Evolutionary conservation across 345 rosid species (phyloP).

Genomic region (Pugionium dolabratum): DNA sequence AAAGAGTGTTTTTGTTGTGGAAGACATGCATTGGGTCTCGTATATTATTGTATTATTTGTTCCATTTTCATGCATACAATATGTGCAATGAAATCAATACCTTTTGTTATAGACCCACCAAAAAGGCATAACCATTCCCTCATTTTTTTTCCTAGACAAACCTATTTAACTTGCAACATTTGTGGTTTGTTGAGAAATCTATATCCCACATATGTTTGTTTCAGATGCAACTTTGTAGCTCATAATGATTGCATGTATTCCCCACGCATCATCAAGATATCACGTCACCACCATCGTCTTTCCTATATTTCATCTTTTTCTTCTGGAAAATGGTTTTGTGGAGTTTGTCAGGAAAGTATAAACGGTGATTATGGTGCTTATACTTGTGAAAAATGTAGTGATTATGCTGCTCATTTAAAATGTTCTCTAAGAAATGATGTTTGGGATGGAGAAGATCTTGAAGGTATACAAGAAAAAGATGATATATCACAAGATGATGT

Average conservation of each 20-base stretch:
- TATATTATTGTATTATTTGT: constrained; percentile 8
- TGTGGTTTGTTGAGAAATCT: background rate
- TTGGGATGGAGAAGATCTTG: constrained; percentile 20
- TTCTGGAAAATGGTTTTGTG: constrained; percentile 3
- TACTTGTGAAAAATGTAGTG: background rate
- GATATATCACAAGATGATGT: background rate
- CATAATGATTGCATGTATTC: constrained; percentile 1
- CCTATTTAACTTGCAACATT: constrained; percentile 4
- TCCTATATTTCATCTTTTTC: background rate
- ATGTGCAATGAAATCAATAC: background rate
- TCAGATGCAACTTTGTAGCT: constrained; percentile 2
- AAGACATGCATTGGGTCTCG: fast-evolving
- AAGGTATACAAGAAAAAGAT: background rate
- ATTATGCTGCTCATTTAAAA: constrained; percentile 19
- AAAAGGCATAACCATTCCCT: constrained; percentile 8
- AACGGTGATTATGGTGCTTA: constrained; percentile 10
- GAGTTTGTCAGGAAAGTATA: constrained; percentile 10
- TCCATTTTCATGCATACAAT: background rate
- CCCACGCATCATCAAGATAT: constrained; percentile 16
- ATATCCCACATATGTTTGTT: background rate
- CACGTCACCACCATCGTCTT: constrained; percentile 10
- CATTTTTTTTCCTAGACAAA: background rate
- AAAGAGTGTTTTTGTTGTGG: background rate
- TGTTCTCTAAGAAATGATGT: constrained; percentile 17
- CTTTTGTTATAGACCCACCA: background rate